Evolutionary conservation across 148 eudicot species (phyloP).

Genomic region (Dianthus caryophyllus): DNA sequence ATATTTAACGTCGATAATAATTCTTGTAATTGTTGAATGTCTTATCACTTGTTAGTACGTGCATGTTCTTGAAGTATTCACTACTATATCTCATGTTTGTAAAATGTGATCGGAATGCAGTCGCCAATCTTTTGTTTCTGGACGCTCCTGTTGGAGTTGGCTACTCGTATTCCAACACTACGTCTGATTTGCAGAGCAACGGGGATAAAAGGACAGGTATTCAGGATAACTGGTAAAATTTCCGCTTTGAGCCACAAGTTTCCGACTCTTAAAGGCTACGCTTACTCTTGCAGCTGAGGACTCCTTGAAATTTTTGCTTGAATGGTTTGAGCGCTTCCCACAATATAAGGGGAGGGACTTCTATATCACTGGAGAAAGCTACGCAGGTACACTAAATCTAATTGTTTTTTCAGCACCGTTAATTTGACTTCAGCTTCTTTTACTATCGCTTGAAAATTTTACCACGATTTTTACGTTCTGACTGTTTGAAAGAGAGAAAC

Average conservation of each 20-base stretch:
- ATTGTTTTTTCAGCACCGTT: background rate
- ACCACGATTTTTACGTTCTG: background rate
- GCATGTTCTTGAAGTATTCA: background rate
- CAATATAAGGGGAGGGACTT: slow-evolving; percentile 84
- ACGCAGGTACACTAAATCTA: slow-evolving; percentile 52
- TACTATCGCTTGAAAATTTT: background rate
- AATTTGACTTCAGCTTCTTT: background rate
- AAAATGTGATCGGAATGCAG: slow-evolving; percentile 42
- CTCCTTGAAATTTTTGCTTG: slow-evolving; percentile 53
- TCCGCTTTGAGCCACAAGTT: background rate
- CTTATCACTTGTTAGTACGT: no score
- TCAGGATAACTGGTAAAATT: background rate
- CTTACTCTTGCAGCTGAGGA: slow-evolving; percentile 57
- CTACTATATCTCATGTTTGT: slow-evolving; percentile 10
- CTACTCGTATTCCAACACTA: slow-evolving; percentile 80
- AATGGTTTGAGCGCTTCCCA: slow-evolving; percentile 89
- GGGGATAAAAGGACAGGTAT: slow-evolving; percentile 93
- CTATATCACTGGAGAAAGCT: slow-evolving; percentile 86
- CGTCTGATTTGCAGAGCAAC: slow-evolving; percentile 60
- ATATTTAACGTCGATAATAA: background rate
- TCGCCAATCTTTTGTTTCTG: slow-evolving; percentile 75
- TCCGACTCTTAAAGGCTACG: slow-evolving; percentile 1
- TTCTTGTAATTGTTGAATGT: background rate
- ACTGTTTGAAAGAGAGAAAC: background rate
- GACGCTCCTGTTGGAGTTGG: slow-evolving; percentile 98